A percentile compares a stretch with the other conserved stretches of the same genome.
Evolutionary conservation across 2,329 filamentous ascomycete species (phyloP).

Genomic region (Phaeosphaeria sp.): DNA sequence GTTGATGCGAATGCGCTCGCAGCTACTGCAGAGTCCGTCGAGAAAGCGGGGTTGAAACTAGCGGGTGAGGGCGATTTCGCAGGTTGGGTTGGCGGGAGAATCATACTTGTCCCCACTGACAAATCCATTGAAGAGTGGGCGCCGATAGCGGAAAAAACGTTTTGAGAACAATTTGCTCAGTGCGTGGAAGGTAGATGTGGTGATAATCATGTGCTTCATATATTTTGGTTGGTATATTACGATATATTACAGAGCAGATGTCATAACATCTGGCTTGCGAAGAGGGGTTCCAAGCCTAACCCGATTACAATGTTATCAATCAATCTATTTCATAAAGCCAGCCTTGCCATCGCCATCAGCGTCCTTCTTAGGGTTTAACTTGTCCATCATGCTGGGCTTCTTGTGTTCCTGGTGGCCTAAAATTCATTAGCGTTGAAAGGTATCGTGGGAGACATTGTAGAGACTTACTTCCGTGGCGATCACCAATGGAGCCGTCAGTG

Average conservation of each 20-base stretch:
- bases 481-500: constrained; percentile 5
- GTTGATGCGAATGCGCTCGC: constrained; percentile 28
- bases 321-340: constrained; percentile 58
- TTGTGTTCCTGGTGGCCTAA: constrained; percentile 26
- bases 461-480: constrained; percentile 4
- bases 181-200: too few relatives aligned
- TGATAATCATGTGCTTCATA: neutral
- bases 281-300: neutral
- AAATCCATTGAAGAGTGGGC: constrained; percentile 47
- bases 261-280: neutral
- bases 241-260: neutral
- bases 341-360: constrained; percentile 61
- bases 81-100: constrained; percentile 44
- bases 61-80: constrained; percentile 27
- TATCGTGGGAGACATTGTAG: constrained; percentile 16
- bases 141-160: constrained; percentile 38
- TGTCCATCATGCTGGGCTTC: constrained; percentile 60
- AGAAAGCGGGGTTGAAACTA: constrained; percentile 31
- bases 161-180: constrained; percentile 16
- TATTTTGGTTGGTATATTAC: constrained; percentile 9
- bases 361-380: constrained; percentile 62
- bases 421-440: constrained; percentile 12
- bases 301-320: neutral
- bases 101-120: constrained; percentile 51
- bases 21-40: constrained; percentile 26